Percentiles rank a stretch among this genome's conserved stretches.
Conservation (phyloP, 495 filamentous ascomycete genomes). For the Tuber indicum region DNA sequence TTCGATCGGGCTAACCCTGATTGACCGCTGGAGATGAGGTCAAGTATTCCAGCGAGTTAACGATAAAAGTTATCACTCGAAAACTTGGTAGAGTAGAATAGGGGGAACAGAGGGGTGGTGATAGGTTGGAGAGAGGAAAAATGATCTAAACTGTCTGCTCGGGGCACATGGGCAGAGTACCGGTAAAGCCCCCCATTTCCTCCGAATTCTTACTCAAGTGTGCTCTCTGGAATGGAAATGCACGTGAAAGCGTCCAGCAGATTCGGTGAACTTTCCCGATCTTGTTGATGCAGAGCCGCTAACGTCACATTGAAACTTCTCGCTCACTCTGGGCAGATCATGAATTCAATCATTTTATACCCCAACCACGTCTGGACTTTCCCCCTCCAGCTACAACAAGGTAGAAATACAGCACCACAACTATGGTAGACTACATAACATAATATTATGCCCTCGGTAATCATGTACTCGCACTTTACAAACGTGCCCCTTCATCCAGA, state of each 20-base stretch:
- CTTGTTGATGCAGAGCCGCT: background rate
- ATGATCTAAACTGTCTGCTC: background rate
- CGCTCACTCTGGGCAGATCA: background rate
- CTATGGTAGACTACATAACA: slow-evolving; percentile 1
- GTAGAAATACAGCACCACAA: background rate
- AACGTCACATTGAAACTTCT: background rate
- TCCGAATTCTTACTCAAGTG: background rate
- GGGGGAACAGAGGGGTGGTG: background rate
- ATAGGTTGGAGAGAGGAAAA: slow-evolving; percentile 3
- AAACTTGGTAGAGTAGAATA: background rate
- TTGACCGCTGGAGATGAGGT: slow-evolving; percentile 13
- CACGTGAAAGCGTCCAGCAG: slow-evolving; percentile 18
- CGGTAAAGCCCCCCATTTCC: background rate
- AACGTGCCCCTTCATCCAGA: background rate
- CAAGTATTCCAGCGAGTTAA: background rate
- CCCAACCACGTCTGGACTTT: background rate
- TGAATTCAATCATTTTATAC: background rate
- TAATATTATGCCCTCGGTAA: background rate
- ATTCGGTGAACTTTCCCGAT: slow-evolving; percentile 7
- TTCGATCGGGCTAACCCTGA: background rate
- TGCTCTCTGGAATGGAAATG: background rate
- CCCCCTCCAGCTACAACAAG: background rate
- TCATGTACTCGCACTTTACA: slow-evolving; percentile 1
- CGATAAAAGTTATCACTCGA: background rate
- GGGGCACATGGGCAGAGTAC: slow-evolving; percentile 1